A percentile compares a stretch with the other conserved stretches of the same genome.
These are phyloP conservation scores for Microcyclosporella mali DNA, from an alignment of 2,329 filamentous ascomycete genomes.

Conservation along the genomic window DNA sequence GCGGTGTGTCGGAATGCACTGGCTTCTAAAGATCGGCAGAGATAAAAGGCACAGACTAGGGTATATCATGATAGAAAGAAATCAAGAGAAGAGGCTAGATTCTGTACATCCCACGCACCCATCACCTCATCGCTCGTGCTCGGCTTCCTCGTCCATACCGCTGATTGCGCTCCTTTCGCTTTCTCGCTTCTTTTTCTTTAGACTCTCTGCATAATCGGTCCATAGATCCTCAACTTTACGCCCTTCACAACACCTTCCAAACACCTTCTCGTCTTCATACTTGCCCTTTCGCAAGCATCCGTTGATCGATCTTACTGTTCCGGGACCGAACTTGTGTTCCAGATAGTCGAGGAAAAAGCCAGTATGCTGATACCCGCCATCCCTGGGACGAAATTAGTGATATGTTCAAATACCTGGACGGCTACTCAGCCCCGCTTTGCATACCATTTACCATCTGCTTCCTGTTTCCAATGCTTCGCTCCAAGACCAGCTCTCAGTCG, in stretches of 20 bases:
- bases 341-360: slow-evolving; percentile 87
- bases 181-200: slow-evolving; percentile 34
- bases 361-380: slow-evolving; percentile 88
- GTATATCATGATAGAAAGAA: no score
- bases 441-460: slow-evolving; percentile 65
- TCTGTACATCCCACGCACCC: no score
- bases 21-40: no score
- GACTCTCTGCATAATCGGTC: slow-evolving; percentile 59
- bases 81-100: no score
- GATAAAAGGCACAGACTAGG: no score
- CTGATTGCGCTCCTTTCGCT: slow-evolving; percentile 10
- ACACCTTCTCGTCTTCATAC: slow-evolving; percentile 54
- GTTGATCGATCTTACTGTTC: slow-evolving; percentile 54
- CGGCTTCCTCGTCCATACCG: slow-evolving; percentile 2
- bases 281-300: slow-evolving; percentile 56
- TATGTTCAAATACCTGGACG: no score
- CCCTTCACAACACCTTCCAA: slow-evolving; percentile 39
- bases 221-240: slow-evolving; percentile 63
- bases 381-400: no score
- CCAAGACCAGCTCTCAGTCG: slow-evolving; percentile 64
- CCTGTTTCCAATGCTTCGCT: slow-evolving; percentile 75
- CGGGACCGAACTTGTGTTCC: slow-evolving; percentile 55
- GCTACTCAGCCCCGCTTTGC: no score
- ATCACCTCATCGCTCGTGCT: slow-evolving; percentile 7
- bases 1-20: no score